Conservation (phyloP, 1,284 basidiomycete genomes). For the Spongispora temasekensis region DNA sequence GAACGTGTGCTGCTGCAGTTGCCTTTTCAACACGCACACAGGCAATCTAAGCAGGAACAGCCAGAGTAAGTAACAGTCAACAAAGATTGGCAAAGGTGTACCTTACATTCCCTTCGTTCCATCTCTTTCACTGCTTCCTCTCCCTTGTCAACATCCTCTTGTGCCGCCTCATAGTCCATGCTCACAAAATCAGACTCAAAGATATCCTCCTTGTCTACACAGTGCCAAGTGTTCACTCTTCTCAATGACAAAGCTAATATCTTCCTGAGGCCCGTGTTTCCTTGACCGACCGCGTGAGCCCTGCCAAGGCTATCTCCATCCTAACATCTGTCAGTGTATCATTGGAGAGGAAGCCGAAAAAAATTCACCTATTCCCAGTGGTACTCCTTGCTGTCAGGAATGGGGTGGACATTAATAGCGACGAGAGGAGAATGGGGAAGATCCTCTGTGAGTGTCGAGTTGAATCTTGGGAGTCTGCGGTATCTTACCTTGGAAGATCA, state of each 20-base stretch:
- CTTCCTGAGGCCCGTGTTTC: conserved; percentile 70
- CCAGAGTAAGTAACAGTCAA: background rate
- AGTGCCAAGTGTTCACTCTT: conserved; percentile 44
- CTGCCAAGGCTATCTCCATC: conserved; percentile 74
- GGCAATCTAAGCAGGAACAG: conserved; percentile 42
- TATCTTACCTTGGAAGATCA: too few species aligned
- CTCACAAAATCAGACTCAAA: conserved; percentile 83
- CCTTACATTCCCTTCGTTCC: conserved; percentile 60
- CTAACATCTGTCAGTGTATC: conserved; percentile 36
- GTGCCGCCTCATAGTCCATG: conserved; percentile 70
- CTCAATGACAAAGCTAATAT: conserved; percentile 65
- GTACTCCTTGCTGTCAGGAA: too few species aligned
- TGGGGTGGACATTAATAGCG: too few species aligned
- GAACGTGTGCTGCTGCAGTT: conserved; percentile 63
- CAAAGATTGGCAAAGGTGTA: conserved; percentile 19
- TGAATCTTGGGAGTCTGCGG: too few species aligned
- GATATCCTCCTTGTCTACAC: conserved; percentile 71
- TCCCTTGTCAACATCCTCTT: conserved; percentile 52
- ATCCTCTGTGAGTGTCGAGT: too few species aligned
- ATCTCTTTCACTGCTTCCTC: conserved; percentile 63
- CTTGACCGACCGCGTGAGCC: conserved; percentile 64
- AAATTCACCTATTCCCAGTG: background rate
- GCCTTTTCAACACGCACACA: conserved; percentile 58
- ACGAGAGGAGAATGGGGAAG: too few species aligned
- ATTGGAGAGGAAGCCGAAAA: background rate